These are phyloP conservation scores for Colletotrichum lupini DNA, from an alignment of 2,329 filamentous ascomycete genomes.

Conservation along the genomic window DNA sequence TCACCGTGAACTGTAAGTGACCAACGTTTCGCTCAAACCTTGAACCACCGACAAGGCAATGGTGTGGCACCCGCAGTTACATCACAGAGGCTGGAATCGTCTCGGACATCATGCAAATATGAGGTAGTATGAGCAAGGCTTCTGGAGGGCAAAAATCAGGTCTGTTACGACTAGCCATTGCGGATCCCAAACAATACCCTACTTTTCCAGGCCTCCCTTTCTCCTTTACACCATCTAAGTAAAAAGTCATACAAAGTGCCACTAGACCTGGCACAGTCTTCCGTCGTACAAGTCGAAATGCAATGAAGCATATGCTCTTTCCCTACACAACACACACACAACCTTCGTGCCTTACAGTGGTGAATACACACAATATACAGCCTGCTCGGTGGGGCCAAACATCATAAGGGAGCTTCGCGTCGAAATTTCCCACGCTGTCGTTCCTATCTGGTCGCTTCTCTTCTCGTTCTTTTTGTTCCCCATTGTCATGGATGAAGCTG, in stretches of 20 bases:
- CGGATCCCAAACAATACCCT: constrained; percentile 29
- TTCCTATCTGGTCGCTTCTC: constrained; percentile 2
- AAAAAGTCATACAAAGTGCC: constrained; percentile 22
- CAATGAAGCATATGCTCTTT: not conserved
- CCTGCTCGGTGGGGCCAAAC: constrained; percentile 8
- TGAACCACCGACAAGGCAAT: no score
- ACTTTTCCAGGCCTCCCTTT: constrained; percentile 25
- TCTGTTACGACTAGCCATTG: constrained; percentile 31
- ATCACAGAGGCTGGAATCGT: no score
- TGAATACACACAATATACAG: constrained; percentile 27
- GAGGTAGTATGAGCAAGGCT: not conserved
- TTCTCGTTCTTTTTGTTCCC: constrained; percentile 1
- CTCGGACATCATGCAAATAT: not conserved
- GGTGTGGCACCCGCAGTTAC: no score
- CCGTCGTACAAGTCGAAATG: constrained; percentile 7
- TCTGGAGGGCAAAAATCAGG: constrained; percentile 26
- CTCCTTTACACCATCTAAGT: constrained; percentile 35
- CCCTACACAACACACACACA: not conserved
- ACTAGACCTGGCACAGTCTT: not conserved
- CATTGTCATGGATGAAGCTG: not conserved
- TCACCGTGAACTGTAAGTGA: no score
- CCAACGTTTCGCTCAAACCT: no score
- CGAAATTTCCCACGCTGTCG: not conserved
- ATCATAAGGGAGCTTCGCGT: not conserved
- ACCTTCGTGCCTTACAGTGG: constrained; percentile 19